Percentiles rank a stretch among this genome's conserved stretches.
Evolutionary conservation across 139 green algal genomes (phyloP).

Genomic region (Tetratostichococcus sp.): DNA sequence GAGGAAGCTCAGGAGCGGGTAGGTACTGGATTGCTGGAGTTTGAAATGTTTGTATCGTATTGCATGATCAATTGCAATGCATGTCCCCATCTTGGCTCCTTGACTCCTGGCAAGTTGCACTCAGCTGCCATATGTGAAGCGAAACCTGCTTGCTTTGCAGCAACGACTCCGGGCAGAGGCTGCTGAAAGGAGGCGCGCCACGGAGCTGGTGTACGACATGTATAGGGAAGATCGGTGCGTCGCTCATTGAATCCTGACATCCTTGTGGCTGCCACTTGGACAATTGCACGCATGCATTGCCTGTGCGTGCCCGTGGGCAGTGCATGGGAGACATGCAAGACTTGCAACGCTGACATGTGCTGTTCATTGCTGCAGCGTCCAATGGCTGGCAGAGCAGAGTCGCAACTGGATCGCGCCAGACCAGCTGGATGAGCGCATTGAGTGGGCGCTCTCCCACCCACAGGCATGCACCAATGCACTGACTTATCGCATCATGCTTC

Average conservation of each 20-base stretch:
- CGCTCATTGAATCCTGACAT: background rate
- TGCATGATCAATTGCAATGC: no score
- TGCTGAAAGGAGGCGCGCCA: background rate
- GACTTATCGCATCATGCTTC: no score
- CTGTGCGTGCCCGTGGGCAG: no score
- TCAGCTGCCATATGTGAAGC: no score
- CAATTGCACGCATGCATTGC: no score
- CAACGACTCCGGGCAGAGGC: background rate
- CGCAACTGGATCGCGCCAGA: background rate
- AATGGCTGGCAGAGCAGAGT: background rate
- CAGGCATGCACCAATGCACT: background rate
- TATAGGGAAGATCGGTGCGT: background rate
- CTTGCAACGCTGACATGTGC: no score
- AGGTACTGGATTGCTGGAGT: no score
- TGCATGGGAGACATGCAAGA: no score
- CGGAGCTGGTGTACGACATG: background rate
- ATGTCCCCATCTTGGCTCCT: no score
- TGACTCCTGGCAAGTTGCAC: no score
- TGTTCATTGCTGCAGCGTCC: background rate
- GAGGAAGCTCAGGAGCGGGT: background rate
- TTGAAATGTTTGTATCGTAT: no score
- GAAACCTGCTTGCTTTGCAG: background rate
- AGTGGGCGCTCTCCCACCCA: background rate
- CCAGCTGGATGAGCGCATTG: background rate
- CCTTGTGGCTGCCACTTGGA: background rate